phyloP scores from a whole-genome alignment of 2,329 filamentous ascomycete genomes.

The Sclerotinia borealis region DNA sequence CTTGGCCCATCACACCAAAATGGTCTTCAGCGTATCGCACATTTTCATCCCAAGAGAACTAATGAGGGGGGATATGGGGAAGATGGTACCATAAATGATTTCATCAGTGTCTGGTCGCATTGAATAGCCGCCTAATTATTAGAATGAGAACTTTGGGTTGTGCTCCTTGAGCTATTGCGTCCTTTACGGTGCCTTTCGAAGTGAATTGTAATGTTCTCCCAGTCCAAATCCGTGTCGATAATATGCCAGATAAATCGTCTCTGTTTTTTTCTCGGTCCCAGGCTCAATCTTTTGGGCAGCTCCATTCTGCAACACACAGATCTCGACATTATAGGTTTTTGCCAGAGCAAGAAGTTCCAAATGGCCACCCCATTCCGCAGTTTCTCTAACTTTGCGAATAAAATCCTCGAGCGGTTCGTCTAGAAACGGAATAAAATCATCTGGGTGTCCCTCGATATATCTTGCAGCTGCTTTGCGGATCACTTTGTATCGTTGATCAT shows the following conservation, averaged over 20 bases:
- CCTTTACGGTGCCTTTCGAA: conserved; percentile 43
- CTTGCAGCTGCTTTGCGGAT: conserved; percentile 67
- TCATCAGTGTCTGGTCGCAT: conserved; percentile 48
- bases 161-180: background rate
- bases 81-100: conserved; percentile 45
- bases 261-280: conserved; percentile 38
- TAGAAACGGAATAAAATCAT: conserved; percentile 81
- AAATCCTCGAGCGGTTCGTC: conserved; percentile 74
- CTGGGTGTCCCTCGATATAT: conserved; percentile 67
- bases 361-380: conserved; percentile 94
- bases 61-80: conserved; percentile 41
- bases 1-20: conserved; percentile 38
- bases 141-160: background rate
- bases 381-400: conserved; percentile 70
- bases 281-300: conserved; percentile 68
- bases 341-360: conserved; percentile 83
- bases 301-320: conserved; percentile 82
- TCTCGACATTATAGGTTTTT: conserved; percentile 70
- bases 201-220: conserved; percentile 95
- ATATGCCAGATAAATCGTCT: conserved; percentile 80
- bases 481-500: conserved; percentile 50
- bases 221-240: conserved; percentile 91
- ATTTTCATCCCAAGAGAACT: conserved; percentile 46
- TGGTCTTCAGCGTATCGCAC: conserved; percentile 39
- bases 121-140: conserved; percentile 10